Percentiles rank a stretch among this genome's conserved stretches.
phyloP scores from a whole-genome alignment of 495 filamentous ascomycete species.

The Penicillium cinerascens region DNA sequence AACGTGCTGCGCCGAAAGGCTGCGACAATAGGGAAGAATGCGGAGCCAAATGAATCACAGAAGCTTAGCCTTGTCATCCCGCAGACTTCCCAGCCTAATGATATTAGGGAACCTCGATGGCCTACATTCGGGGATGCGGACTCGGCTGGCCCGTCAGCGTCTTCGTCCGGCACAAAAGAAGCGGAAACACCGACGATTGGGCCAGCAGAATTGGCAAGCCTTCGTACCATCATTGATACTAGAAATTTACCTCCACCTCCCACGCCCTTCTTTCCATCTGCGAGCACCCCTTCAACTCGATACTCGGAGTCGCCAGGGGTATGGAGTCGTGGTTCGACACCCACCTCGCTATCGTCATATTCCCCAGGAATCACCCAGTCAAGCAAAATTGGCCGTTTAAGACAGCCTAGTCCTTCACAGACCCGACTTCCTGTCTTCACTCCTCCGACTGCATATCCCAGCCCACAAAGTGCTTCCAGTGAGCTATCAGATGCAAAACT shows the following conservation, averaged over 20 bases:
- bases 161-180: slow-evolving; percentile 12
- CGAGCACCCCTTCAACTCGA: slow-evolving; percentile 85
- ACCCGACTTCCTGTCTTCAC: slow-evolving; percentile 62
- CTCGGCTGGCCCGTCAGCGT: slow-evolving; percentile 3
- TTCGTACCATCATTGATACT: slow-evolving; percentile 45
- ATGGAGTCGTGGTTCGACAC: slow-evolving; percentile 87
- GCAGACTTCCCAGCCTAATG: slow-evolving; percentile 8
- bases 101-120: slow-evolving; percentile 5
- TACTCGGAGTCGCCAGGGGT: slow-evolving; percentile 89
- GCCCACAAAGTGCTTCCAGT: slow-evolving; percentile 60
- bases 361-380: slow-evolving; percentile 76
- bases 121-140: slow-evolving; percentile 4
- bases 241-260: slow-evolving; percentile 63
- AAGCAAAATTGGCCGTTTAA: slow-evolving; percentile 52
- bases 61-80: slow-evolving; percentile 40
- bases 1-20: slow-evolving; percentile 45
- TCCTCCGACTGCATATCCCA: slow-evolving; percentile 42
- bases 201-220: slow-evolving; percentile 43
- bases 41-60: slow-evolving; percentile 24
- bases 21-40: slow-evolving; percentile 39
- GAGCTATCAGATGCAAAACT: slow-evolving; percentile 60
- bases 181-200: slow-evolving; percentile 23
- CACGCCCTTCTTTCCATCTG: slow-evolving; percentile 63
- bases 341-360: slow-evolving; percentile 94
- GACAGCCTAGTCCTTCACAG: slow-evolving; percentile 62